Evolutionary conservation across 805 yeast genomes (phyloP), one percentile per base, ranked within the genome.

Genomic region (Lipomyces yamadae): DNA sequence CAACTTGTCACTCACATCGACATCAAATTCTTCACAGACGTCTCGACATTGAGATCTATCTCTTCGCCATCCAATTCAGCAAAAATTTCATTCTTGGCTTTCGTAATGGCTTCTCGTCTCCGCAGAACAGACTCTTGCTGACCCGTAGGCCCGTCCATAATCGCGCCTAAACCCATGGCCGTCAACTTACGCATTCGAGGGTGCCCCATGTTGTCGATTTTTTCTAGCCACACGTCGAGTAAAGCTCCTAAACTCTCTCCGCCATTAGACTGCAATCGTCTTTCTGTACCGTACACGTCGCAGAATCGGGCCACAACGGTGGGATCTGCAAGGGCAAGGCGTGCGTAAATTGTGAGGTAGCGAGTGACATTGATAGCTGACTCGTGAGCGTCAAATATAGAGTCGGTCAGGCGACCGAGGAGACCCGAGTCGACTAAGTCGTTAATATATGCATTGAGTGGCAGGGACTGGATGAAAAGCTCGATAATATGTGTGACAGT

Each of bases 171-270:
- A 0, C 91, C 95, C 66, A 91, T 76, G 2, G 87, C 78, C 70
- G 84, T 86, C 61, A 88, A 79, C 76, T 94, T 94, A 68, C 89
- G 86, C 71, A 86, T 85, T 66, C 91, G 82, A 0, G 96, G 93
- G 72, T 88, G 92, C 54, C 89, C 90, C 64, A 90, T 83, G 66
- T 85, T 85, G 33, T 81, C 79, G 53, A 81, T 77, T 80, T 69
- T 69, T 13, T 70, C 70, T 13, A 77, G 53, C 81, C 81, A 79
- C 29, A 37, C 60, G 34, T 72, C 73, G 32, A 76, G 58, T 10
- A 76, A 48, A n/a, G 60, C 62, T 10, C 70, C 70, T 5, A 64
- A 45, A 45, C 62, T 60, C 2, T 56, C 32, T 13, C 52, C 45
- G 11, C 58, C 56, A 52, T n/a, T 34, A 18, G 37, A 56, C 33